These are phyloP conservation scores for Kondoa subrosea DNA, from an alignment of 768 basidiomycete species.

Conservation along the genomic window DNA sequence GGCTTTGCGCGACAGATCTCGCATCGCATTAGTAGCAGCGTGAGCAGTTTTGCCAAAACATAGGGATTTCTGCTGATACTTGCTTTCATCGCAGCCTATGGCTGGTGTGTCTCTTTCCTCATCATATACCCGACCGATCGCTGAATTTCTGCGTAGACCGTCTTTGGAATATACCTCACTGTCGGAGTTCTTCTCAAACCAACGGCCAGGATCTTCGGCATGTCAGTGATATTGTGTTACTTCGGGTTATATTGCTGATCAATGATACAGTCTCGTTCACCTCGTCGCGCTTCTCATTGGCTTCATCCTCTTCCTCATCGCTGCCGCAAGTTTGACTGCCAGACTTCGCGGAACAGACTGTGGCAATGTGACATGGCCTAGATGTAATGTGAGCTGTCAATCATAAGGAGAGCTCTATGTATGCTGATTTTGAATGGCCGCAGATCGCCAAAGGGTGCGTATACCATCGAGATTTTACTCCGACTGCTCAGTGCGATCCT, in stretches of 20 bases:
- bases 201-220: neutral
- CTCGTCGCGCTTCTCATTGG: neutral
- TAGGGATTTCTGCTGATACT: neutral
- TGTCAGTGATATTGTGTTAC: neutral
- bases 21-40: neutral
- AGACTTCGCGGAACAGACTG: neutral
- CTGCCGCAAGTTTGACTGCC: neutral
- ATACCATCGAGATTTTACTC: too few relatives aligned
- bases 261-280: constrained; percentile 3
- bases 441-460: neutral
- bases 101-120: neutral
- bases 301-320: constrained; percentile 10
- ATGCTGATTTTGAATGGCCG: neutral
- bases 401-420: neutral
- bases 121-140: neutral
- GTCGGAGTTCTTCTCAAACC: neutral
- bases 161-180: neutral
- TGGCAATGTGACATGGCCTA: neutral
- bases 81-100: neutral
- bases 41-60: neutral
- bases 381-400: neutral
- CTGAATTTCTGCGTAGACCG: neutral
- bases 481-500: neutral
- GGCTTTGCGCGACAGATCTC: neutral
- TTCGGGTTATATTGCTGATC: neutral